These are phyloP conservation scores for Kentomonas sorsogonicus DNA, from an alignment of 208 protist genomes.

Conservation along the genomic window DNA sequence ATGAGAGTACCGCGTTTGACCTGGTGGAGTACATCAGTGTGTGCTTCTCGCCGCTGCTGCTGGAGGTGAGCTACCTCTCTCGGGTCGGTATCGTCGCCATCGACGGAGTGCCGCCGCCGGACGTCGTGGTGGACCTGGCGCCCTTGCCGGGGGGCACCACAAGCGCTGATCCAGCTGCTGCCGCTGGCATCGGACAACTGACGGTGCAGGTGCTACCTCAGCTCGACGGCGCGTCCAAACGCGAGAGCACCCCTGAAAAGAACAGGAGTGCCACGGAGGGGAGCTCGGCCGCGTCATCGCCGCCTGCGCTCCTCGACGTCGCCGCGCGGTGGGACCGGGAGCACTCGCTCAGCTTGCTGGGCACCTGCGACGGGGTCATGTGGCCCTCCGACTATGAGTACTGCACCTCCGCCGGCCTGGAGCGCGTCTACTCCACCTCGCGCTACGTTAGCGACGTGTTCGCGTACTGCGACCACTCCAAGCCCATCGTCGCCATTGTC, in stretches of 20 bases:
- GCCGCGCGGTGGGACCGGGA: slow-evolving; percentile 65
- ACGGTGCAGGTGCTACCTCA: slow-evolving; percentile 7
- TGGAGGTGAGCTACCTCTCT: slow-evolving; percentile 77
- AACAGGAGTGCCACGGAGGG: too few species aligned
- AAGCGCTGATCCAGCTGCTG: too few species aligned
- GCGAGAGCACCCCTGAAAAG: slow-evolving; percentile 21
- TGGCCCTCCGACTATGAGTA: slow-evolving; percentile 78
- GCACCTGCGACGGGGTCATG: slow-evolving; percentile 55
- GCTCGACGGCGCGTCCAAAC: slow-evolving; percentile 6
- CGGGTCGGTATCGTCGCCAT: slow-evolving; percentile 64
- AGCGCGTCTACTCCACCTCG: slow-evolving; percentile 63
- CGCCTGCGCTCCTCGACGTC: too few species aligned
- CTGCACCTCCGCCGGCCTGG: slow-evolving; percentile 59
- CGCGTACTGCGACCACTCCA: slow-evolving; percentile 58
- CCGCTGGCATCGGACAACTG: slow-evolving; percentile 60
- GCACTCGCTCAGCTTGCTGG: slow-evolving; percentile 58
- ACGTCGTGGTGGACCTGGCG: slow-evolving; percentile 42
- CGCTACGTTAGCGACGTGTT: slow-evolving; percentile 87
- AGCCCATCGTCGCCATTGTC: slow-evolving; percentile 79
- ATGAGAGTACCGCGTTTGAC: slow-evolving; percentile 66
- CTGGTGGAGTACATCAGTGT: slow-evolving; percentile 77
- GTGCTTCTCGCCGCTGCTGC: slow-evolving; percentile 70
- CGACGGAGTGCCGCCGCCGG: slow-evolving; percentile 65
- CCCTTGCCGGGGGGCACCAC: too few species aligned
- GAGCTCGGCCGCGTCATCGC: too few species aligned